phyloP scores from a whole-genome alignment of 2,329 filamentous ascomycete genomes.

The Neurospora sp. region DNA sequence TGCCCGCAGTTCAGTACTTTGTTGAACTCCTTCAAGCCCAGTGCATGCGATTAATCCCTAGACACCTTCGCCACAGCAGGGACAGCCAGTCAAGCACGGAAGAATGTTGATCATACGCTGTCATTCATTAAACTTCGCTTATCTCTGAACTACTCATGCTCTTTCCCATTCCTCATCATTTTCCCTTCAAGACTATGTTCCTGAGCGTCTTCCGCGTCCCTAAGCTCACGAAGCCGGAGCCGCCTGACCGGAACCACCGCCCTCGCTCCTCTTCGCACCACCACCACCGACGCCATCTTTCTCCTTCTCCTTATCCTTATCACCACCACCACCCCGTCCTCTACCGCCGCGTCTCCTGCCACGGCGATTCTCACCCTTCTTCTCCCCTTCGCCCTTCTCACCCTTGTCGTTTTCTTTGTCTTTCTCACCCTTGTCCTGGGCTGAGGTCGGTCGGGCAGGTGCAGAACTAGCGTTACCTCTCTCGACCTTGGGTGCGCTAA shows the following conservation, averaged over 20 bases:
- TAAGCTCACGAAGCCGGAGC: not conserved
- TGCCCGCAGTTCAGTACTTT: not conserved
- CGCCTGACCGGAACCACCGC: not conserved
- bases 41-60: not conserved
- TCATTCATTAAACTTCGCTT: not conserved
- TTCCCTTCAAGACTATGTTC: not conserved
- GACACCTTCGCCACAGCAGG: not conserved
- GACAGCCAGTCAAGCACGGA: not conserved
- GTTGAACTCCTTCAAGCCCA: not conserved
- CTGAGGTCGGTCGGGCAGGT: not conserved
- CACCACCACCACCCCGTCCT: not conserved
- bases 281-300: not conserved
- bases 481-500: not conserved
- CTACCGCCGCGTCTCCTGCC: not conserved
- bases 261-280: not conserved
- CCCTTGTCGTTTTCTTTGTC: not conserved
- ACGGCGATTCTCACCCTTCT: not conserved
- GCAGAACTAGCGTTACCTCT: not conserved
- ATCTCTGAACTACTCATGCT: not conserved
- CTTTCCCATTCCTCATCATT: not conserved
- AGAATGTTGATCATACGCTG: not conserved
- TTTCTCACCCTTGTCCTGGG: not conserved
- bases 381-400: not conserved
- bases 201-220: too few species aligned
- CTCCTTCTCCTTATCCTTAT: not conserved